Conservation (phyloP, 768 basidiomycete species). For the Lactarius indigo region DNA sequence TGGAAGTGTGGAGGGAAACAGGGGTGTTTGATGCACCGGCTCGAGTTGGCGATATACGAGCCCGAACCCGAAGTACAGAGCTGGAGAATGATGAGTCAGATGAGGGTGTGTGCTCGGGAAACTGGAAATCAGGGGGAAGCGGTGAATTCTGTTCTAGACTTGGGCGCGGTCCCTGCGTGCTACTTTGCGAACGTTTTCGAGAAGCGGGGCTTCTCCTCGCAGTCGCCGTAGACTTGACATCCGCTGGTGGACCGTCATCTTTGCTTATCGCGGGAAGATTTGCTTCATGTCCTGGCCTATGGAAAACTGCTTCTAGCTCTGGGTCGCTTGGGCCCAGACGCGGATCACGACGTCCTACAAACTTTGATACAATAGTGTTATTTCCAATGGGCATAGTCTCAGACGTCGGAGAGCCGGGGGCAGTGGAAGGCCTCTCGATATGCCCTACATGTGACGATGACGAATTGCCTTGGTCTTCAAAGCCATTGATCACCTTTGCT, state of each 20-base stretch:
- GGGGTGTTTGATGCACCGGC: conserved; percentile 1
- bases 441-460: neutral
- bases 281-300: conserved; percentile 3
- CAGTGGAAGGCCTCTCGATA: neutral
- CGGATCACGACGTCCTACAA: conserved; percentile 5
- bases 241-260: neutral
- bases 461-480: conserved; percentile 10
- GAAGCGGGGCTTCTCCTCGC: conserved; percentile 10
- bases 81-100: conserved; percentile 2
- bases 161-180: conserved; percentile 10
- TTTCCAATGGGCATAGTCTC: neutral
- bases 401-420: conserved; percentile 1
- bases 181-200: conserved; percentile 18
- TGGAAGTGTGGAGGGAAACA: conserved; percentile 41
- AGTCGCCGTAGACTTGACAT: neutral
- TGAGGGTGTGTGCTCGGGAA: conserved; percentile 33
- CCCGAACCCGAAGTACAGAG: conserved; percentile 1
- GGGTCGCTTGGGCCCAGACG: conserved; percentile 7
- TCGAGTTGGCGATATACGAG: conserved; percentile 17
- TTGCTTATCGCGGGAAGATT: neutral
- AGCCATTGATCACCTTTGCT: conserved; percentile 1
- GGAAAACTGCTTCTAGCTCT: neutral
- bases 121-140: conserved; percentile 33
- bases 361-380: neutral
- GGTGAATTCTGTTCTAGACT: conserved; percentile 7